Evolutionary conservation across 176 grass and related monocot species (phyloP), one percentile per base, ranked within the genome.

Genomic region (Juncus effusus): DNA sequence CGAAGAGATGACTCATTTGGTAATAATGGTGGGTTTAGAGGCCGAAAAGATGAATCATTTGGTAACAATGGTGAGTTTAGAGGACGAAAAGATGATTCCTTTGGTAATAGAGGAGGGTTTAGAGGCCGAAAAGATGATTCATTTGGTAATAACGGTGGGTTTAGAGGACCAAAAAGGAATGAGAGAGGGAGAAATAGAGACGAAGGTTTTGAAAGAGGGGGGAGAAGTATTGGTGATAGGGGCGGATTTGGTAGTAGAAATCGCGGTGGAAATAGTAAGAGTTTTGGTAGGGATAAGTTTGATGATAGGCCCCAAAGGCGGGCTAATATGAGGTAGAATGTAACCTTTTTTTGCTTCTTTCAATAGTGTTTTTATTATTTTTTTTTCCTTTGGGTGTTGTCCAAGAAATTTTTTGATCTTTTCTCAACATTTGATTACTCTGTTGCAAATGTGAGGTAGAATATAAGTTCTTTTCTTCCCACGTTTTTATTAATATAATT

Each of bases 161-260:
- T 87, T 77, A 83, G 76, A 78, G 61, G 75, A 76, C 57, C 56
- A 74, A 38, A 52, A 60, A 77, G 78, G 64, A 87, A 73, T 59
- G 59, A 3, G 59, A 73, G 81, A 76, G 69, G 57, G 73, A 28
- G 60, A n/a, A 52, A 56, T 14, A 56, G 69, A 65, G 60, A 65
- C 39, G 64, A 63, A 47, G 6, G 4, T 35, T 44, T n/a, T 53
- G 7, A 3, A 6, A 7, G 6, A 55, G 11, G 4, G 10, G 37
- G 61, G 40, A 13, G 41, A 7, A 69, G 51, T n/a, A 16, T 14
- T 47, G 56, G 47, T 51, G 51, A 51, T 61, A 64, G 28, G n/a
- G 40, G 40, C 13, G 59, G 53, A 42, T 74, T 60, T 12, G 40
- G 38, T 51, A 36, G 39, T 60, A 67, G 68, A 42, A 60, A 80